A percentile compares a stretch with the other conserved stretches of the same genome.
Conservation (phyloP, 2,329 filamentous ascomycete genomes). For the Botrytis fabae region DNA sequence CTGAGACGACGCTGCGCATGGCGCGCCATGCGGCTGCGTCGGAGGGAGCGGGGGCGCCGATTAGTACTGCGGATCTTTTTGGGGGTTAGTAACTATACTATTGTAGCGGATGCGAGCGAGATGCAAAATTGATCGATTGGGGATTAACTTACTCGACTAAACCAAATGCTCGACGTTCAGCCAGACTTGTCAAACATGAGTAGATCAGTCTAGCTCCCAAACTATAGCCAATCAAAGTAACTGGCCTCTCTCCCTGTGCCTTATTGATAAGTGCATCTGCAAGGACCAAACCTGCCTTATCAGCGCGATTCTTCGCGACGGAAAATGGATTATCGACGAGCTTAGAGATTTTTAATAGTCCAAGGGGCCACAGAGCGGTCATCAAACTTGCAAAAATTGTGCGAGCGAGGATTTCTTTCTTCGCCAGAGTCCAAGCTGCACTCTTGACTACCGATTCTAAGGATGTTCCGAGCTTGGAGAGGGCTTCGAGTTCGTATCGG, state of each 20-base stretch:
- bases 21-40: slow-evolving; percentile 71
- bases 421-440: slow-evolving; percentile 76
- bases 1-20: slow-evolving; percentile 75
- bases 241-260: slow-evolving; percentile 77
- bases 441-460: slow-evolving; percentile 77
- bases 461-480: slow-evolving; percentile 75
- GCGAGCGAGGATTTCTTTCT: slow-evolving; percentile 62
- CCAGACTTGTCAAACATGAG: slow-evolving; percentile 73
- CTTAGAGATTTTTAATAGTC: slow-evolving; percentile 64
- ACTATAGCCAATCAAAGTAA: slow-evolving; percentile 80
- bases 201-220: slow-evolving; percentile 81
- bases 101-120: neutral
- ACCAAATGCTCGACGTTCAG: slow-evolving; percentile 77
- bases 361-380: slow-evolving; percentile 69
- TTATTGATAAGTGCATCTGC: slow-evolving; percentile 81
- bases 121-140: neutral
- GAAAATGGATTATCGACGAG: slow-evolving; percentile 81
- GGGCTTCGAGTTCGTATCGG: slow-evolving; percentile 76
- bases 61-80: slow-evolving; percentile 64
- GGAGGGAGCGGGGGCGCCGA: slow-evolving; percentile 78
- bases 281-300: slow-evolving; percentile 77
- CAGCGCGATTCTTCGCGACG: slow-evolving; percentile 71
- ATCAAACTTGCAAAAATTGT: slow-evolving; percentile 66
- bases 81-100: neutral
- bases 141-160: slow-evolving; percentile 64